Evolutionary conservation across 495 filamentous ascomycete species (phyloP).

Genomic region (Staphylotrichum tortipilum): DNA sequence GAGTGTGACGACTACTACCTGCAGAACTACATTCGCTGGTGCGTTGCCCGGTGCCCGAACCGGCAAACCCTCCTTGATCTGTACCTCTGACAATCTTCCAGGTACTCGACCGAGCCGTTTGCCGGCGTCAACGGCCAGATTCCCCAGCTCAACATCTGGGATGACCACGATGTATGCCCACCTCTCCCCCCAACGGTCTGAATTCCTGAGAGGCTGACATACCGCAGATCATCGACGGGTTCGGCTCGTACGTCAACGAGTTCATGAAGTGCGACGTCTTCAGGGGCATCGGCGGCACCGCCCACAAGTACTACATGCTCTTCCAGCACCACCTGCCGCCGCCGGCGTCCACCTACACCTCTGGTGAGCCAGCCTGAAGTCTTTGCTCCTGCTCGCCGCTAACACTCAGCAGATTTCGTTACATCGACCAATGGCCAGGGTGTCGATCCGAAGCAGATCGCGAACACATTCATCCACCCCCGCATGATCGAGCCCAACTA

Average conservation of each 20-base stretch:
- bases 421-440: slow-evolving; percentile 42
- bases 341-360: slow-evolving; percentile 73
- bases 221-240: slow-evolving; percentile 76
- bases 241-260: slow-evolving; percentile 83
- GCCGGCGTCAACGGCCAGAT: slow-evolving; percentile 77
- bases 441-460: slow-evolving; percentile 56
- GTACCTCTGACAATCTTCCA: too few species aligned
- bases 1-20: slow-evolving; percentile 87
- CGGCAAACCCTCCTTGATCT: too few species aligned
- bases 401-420: neutral
- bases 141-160: slow-evolving; percentile 90
- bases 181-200: neutral
- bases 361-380: slow-evolving; percentile 27
- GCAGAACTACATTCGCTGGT: slow-evolving; percentile 79
- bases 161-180: slow-evolving; percentile 63
- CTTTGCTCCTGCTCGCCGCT: neutral
- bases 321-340: slow-evolving; percentile 91
- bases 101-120: slow-evolving; percentile 73
- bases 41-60: too few species aligned
- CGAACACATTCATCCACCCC: slow-evolving; percentile 60
- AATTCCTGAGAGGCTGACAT: neutral
- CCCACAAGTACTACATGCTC: slow-evolving; percentile 85
- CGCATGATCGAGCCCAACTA: slow-evolving; percentile 58
- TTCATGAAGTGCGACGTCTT: slow-evolving; percentile 91
- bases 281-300: slow-evolving; percentile 77